These are phyloP conservation scores for Sporothrix brunneoviolacea DNA, from an alignment of 2,329 filamentous ascomycete species.

Conservation along the genomic window DNA sequence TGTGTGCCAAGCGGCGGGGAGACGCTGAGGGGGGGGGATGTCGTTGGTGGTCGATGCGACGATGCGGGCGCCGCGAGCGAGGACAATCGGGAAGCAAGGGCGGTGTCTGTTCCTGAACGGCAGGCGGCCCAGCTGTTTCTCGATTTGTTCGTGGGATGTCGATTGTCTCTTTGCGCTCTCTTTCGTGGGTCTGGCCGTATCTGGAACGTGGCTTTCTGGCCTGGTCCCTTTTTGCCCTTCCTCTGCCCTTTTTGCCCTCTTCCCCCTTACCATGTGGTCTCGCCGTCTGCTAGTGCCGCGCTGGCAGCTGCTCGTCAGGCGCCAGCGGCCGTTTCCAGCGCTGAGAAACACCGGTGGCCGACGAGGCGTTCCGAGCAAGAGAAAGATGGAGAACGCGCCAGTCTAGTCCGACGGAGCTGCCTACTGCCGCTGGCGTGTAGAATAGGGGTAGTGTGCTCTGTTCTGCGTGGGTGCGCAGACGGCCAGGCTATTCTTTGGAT, in stretches of 20 bases:
- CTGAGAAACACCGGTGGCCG: not conserved
- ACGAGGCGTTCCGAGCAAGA: not conserved
- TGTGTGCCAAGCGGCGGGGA: constrained; percentile 2
- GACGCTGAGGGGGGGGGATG: not conserved
- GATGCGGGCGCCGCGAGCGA: not conserved
- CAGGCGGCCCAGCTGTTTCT: too few species aligned
- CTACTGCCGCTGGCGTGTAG: not conserved
- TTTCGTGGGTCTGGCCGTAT: too few species aligned
- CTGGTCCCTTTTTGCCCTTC: not conserved
- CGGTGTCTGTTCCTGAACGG: too few species aligned
- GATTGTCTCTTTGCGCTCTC: not conserved
- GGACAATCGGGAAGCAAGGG: not conserved
- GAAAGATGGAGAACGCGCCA: constrained; percentile 2
- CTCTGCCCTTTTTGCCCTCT: not conserved
- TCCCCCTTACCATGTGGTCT: too few species aligned
- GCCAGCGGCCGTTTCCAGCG: too few species aligned
- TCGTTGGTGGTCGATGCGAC: not conserved
- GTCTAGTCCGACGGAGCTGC: constrained; percentile 1
- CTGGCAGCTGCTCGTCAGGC: too few species aligned
- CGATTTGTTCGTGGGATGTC: not conserved
- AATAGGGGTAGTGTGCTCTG: constrained; percentile 2
- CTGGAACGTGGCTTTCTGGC: not conserved
- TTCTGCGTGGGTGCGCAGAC: not conserved
- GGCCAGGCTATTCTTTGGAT: too few species aligned
- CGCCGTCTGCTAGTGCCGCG: not conserved